phyloP scores from a whole-genome alignment of 495 filamentous ascomycete genomes.

The Daldinia grandis region DNA sequence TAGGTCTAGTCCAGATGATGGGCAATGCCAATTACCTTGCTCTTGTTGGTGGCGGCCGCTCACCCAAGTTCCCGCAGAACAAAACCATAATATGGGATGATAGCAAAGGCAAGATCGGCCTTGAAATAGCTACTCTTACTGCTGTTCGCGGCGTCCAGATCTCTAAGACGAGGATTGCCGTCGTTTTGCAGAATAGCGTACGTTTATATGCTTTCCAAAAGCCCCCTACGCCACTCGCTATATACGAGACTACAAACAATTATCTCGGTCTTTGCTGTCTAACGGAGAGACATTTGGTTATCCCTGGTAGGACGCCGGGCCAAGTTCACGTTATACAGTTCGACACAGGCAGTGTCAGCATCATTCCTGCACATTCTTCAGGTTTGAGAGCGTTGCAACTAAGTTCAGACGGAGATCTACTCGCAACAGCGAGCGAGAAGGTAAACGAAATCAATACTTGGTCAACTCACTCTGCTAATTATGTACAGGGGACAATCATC shows the following conservation, averaged over 20 bases:
- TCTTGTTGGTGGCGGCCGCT: conserved; percentile 86
- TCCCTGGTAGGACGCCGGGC: conserved; percentile 84
- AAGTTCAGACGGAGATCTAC: conserved; percentile 78
- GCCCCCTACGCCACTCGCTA: conserved; percentile 73
- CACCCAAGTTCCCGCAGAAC: conserved; percentile 86
- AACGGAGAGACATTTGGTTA: conserved; percentile 73
- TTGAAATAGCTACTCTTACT: conserved; percentile 61
- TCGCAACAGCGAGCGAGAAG: conserved; percentile 91
- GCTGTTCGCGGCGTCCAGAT: conserved; percentile 82
- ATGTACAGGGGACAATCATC: conserved; percentile 80
- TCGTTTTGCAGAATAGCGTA: conserved; percentile 82
- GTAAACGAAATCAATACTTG: conserved; percentile 51
- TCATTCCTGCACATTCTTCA: conserved; percentile 89
- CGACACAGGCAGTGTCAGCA: conserved; percentile 83
- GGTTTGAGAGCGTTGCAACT: conserved; percentile 81
- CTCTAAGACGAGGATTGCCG: conserved; percentile 78
- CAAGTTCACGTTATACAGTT: conserved; percentile 94
- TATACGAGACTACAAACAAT: conserved; percentile 90
- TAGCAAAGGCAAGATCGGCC: conserved; percentile 73
- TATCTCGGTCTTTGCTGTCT: conserved; percentile 81
- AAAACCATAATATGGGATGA: conserved; percentile 98
- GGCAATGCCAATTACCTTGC: conserved; percentile 88
- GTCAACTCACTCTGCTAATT: background rate
- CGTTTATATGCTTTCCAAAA: conserved; percentile 83
- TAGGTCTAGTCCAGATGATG: conserved; percentile 87